Conservation (phyloP, 768 basidiomycete genomes). For the Macrolepiota albuminosa region DNA sequence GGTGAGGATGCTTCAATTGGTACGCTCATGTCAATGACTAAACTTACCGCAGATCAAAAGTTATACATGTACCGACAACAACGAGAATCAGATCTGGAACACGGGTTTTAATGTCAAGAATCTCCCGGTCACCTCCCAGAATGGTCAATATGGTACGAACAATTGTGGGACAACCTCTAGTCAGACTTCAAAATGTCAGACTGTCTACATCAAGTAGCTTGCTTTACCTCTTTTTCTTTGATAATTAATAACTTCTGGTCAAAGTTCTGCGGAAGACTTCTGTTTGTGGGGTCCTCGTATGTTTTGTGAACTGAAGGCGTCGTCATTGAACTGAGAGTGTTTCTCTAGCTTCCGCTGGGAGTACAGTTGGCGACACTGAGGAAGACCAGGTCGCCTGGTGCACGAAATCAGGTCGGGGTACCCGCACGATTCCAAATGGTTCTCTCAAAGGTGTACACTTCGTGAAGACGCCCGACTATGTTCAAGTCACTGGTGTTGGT, state of each 20-base stretch:
- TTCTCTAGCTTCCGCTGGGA: constrained; percentile 26
- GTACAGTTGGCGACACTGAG: constrained; percentile 64
- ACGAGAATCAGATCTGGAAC: constrained; percentile 50
- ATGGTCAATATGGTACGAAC: constrained; percentile 62
- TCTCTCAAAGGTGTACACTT: constrained; percentile 66
- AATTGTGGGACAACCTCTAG: constrained; percentile 56
- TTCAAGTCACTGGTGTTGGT: constrained; percentile 59
- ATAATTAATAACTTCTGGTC: background rate
- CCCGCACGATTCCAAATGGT: constrained; percentile 67
- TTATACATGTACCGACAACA: constrained; percentile 36
- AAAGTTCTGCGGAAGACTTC: constrained; percentile 59
- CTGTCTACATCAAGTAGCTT: constrained; percentile 52
- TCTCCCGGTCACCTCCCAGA: constrained; percentile 42
- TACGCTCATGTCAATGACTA: background rate
- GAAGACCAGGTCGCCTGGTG: constrained; percentile 71
- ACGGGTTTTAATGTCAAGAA: constrained; percentile 36
- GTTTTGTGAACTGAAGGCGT: constrained; percentile 20
- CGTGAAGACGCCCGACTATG: constrained; percentile 59
- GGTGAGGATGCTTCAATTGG: background rate
- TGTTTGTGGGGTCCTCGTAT: constrained; percentile 63
- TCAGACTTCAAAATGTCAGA: constrained; percentile 66
- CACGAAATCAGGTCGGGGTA: constrained; percentile 65
- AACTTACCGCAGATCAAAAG: constrained; percentile 35
- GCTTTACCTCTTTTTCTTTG: constrained; percentile 6
- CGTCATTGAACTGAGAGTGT: background rate